Base-by-base conservation (phyloP, 306 rosid genomes). In the Amphicarpaea edgeworthii region DNA sequence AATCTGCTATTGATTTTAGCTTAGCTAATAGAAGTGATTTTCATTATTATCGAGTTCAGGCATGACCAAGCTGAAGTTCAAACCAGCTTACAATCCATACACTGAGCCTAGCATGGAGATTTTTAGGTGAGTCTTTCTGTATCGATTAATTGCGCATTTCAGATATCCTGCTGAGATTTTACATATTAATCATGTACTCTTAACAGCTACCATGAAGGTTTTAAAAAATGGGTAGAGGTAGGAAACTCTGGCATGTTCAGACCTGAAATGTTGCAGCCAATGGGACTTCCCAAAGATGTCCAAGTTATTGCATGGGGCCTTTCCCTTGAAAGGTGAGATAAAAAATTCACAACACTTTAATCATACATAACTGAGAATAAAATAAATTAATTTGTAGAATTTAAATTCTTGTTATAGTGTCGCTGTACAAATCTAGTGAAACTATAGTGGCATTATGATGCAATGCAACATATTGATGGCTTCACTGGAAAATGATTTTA, bases 21-120 rank as follows among this genome's bases (percentile, higher is more conserved):
- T 58, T 72, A 19, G n/a, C 53, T 38, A 21, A 38, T 16, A 12
- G 3, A 34, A 20, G 0, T 42, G 16, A 17, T 51, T 57, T 57
- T 28, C 24, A 2, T 16, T 79, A 45, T 69, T 46, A n/a, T n/a
- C n/a, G 79, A 59, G 72, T 73, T 81, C 86, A 92, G 97, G 99
- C 80, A 89, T 95, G 99, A 81, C 89, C 6, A 86, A 95, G 69
- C 82, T 84, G 64, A 90, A 88, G 58, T 92, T 95, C 88, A 95
- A 95, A 77, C 99, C 99, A 30, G 97, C 99, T 61, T 95, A 89
- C 80, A 95, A 95, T 81, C 99, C 97, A 1, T 95, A 95, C 75
- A 95, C 99, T 2, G 97, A 95, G 69, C 99, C 99, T 57, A 95
- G 97, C 92, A 89, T 95, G 99, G 99, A 95, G 83, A 89, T 95